Percentiles rank a stretch among this genome's conserved stretches.
Conservation (phyloP, 805 yeast genomes). For the Grigorovia transvaalensis region DNA sequence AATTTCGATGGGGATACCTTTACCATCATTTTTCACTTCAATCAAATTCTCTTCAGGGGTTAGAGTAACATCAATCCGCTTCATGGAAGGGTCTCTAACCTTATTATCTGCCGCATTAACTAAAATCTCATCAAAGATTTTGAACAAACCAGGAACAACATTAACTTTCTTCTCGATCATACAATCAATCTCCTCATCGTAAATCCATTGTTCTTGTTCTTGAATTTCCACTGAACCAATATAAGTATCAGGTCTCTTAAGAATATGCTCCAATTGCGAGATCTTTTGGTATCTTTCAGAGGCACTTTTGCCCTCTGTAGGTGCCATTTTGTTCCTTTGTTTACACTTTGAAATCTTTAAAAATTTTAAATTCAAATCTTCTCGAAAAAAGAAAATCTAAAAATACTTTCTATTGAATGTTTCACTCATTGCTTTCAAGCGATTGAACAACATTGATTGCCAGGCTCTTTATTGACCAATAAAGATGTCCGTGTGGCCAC, state of each 20-base stretch:
- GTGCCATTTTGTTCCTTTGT: constrained; percentile 2
- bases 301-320: constrained; percentile 31
- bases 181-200: constrained; percentile 50
- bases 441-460: constrained; percentile 30
- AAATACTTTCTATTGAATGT: background rate
- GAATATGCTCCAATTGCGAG: constrained; percentile 89
- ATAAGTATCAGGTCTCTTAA: constrained; percentile 96
- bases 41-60: constrained; percentile 65
- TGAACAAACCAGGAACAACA: constrained; percentile 92
- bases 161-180: constrained; percentile 54
- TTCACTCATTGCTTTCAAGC: background rate
- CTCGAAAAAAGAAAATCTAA: background rate
- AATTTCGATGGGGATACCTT: constrained; percentile 89
- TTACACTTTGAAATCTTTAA: background rate
- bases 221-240: constrained; percentile 88
- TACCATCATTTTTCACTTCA: constrained; percentile 83
- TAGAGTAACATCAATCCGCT: constrained; percentile 70
- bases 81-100: constrained; percentile 89
- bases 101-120: constrained; percentile 99
- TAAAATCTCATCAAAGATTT: constrained; percentile 91
- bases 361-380: background rate
- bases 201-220: constrained; percentile 77
- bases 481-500: constrained; percentile 79
- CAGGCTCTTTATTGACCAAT: constrained; percentile 40
- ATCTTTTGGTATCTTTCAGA: constrained; percentile 83